These are phyloP conservation scores for Leersia perrieri DNA, from an alignment of 176 grass and related monocot species.

Conservation along the genomic window DNA sequence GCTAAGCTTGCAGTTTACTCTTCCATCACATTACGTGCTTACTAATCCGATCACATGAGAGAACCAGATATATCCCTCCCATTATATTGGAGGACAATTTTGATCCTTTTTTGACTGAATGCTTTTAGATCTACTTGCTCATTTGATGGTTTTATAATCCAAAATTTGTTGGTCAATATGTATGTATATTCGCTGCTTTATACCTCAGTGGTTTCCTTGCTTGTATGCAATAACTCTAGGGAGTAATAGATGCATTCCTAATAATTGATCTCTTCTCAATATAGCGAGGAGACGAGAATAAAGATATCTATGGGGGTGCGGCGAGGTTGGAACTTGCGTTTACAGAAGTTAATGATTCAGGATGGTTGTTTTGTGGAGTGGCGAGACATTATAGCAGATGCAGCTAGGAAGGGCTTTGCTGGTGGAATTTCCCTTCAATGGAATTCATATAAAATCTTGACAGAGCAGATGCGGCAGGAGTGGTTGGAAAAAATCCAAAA, in stretches of 20 bases:
- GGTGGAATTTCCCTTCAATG: slow-evolving; percentile 67
- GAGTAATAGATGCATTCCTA: slow-evolving; percentile 19
- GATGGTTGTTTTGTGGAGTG: slow-evolving; percentile 76
- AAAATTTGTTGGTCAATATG: not conserved
- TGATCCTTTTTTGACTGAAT: not conserved
- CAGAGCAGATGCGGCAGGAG: slow-evolving; percentile 56
- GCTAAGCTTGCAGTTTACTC: too few relatives aligned
- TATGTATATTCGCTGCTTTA: not conserved
- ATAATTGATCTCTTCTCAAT: slow-evolving; percentile 32
- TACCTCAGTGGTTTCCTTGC: not conserved
- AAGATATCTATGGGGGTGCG: slow-evolving; percentile 75
- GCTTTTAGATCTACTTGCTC: not conserved
- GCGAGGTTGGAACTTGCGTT: slow-evolving; percentile 64
- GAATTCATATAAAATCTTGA: slow-evolving; percentile 79
- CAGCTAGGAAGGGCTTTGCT: slow-evolving; percentile 59
- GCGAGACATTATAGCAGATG: slow-evolving; percentile 73
- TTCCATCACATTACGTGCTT: too few relatives aligned
- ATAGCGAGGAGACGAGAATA: slow-evolving; percentile 69
- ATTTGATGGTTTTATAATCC: not conserved
- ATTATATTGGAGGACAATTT: not conserved
- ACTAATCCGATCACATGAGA: too few relatives aligned
- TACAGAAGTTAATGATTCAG: slow-evolving; percentile 58
- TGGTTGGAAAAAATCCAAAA: slow-evolving; percentile 55
- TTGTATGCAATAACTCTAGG: not conserved
- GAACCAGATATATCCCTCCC: too few relatives aligned